A percentile compares a stretch with the other conserved stretches of the same genome.
phyloP scores from a whole-genome alignment of 345 rosid genomes.

The Cardiospermum halicacabum region DNA sequence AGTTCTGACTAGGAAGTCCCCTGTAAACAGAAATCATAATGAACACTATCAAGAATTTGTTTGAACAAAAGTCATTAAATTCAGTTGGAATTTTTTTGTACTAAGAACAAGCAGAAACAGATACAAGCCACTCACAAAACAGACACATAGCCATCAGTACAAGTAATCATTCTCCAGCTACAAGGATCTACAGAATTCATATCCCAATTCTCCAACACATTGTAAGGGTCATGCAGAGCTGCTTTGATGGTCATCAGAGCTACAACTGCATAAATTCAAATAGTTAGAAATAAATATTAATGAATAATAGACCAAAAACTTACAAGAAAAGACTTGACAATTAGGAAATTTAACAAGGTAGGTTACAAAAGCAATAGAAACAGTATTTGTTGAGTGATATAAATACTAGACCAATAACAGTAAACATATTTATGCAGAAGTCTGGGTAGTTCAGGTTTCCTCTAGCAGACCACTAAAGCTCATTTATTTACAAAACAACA shows the following conservation, averaged over 20 bases:
- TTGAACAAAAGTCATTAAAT: not conserved
- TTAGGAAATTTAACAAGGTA: slow-evolving; percentile 14
- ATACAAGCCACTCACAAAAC: slow-evolving; percentile 58
- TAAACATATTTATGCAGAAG: not conserved
- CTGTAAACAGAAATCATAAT: slow-evolving; percentile 33
- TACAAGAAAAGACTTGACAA: not conserved
- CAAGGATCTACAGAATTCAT: slow-evolving; percentile 97
- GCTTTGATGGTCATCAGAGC: slow-evolving; percentile 82
- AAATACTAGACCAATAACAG: not conserved
- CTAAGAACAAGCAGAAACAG: not conserved
- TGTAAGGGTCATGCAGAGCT: slow-evolving; percentile 80
- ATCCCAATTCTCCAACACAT: slow-evolving; percentile 96
- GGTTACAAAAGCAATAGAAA: not conserved
- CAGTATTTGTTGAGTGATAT: not conserved
- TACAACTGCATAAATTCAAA: slow-evolving; percentile 64
- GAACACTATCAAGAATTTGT: not conserved
- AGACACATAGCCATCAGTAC: slow-evolving; percentile 90
- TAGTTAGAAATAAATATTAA: not conserved
- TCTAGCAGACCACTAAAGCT: slow-evolving; percentile 12
- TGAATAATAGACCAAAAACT: slow-evolving; percentile 4
- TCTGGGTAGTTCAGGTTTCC: slow-evolving; percentile 7
- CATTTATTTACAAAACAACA: slow-evolving; percentile 17
- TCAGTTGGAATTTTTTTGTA: slow-evolving; percentile 1
- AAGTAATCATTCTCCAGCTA: slow-evolving; percentile 99
- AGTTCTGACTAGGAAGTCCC: slow-evolving; percentile 91